A percentile compares a stretch with the other conserved stretches of the same genome.
These are phyloP conservation scores for Talaromyces funiculosus DNA, from an alignment of 2,329 filamentous ascomycete species.

Conservation along the genomic window DNA sequence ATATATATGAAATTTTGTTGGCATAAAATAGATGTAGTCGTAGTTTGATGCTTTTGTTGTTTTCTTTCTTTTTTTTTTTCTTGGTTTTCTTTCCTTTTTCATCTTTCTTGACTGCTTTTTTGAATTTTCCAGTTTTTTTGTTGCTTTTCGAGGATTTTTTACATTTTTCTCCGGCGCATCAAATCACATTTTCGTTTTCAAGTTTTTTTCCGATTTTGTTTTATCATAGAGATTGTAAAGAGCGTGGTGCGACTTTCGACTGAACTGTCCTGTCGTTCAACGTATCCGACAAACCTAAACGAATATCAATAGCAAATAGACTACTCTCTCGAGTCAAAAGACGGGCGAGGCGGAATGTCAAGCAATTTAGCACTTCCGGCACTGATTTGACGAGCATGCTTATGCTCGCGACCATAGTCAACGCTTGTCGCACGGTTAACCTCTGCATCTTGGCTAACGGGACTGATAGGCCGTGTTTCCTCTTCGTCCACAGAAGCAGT, in stretches of 20 bases:
- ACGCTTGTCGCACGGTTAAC: constrained; percentile 66
- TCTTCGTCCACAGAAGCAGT: constrained; percentile 15
- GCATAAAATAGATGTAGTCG: not conserved
- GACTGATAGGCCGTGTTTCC: constrained; percentile 7
- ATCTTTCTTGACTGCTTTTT: not conserved
- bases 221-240: not conserved
- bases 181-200: constrained; percentile 9
- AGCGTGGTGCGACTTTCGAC: not conserved
- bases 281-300: not conserved
- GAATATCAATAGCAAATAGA: not conserved
- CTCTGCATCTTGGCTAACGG: constrained; percentile 19
- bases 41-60: constrained; percentile 2
- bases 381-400: constrained; percentile 66
- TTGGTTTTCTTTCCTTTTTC: not conserved
- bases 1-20: not conserved
- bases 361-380: constrained; percentile 71
- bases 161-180: constrained; percentile 2
- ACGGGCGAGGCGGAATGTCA: constrained; percentile 56
- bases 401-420: constrained; percentile 59
- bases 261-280: not conserved
- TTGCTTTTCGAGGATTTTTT: not conserved
- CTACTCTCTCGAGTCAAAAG: constrained; percentile 40
- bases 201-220: constrained; percentile 1
- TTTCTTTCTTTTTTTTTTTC: not conserved
- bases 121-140: not conserved